Conservation (phyloP, 2,329 filamentous ascomycete genomes). For the Nemania serpens region DNA sequence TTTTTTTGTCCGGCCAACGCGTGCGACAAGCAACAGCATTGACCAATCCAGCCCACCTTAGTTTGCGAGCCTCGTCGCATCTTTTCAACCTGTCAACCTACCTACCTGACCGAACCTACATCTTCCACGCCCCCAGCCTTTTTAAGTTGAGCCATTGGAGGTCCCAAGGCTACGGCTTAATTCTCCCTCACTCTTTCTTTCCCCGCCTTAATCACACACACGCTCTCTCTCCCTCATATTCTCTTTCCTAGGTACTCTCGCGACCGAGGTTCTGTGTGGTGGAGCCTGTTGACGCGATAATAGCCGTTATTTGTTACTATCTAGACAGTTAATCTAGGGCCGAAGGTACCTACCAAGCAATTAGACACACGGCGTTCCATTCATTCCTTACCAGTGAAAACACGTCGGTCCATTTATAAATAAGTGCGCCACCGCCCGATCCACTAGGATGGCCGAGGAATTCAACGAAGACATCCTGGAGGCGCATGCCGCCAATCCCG, state of each 20-base stretch:
- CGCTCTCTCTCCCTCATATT: neutral
- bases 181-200: neutral
- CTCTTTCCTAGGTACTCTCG: neutral
- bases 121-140: neutral
- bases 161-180: neutral
- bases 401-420: too few relatives aligned
- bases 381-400: neutral
- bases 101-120: too few relatives aligned
- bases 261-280: neutral
- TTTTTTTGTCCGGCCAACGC: conserved; percentile 26
- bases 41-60: conserved; percentile 20
- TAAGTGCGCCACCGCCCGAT: neutral
- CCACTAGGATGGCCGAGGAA: conserved; percentile 37
- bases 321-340: neutral
- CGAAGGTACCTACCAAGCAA: neutral
- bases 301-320: neutral
- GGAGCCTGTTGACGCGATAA: neutral
- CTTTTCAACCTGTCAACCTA: neutral
- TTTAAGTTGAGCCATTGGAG: neutral
- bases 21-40: conserved; percentile 16
- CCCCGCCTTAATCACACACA: neutral
- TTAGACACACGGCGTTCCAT: conserved; percentile 7
- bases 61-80: conserved; percentile 16
- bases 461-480: conserved; percentile 37
- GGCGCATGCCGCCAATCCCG: conserved; percentile 39